Evolutionary conservation across 495 filamentous ascomycete species (phyloP).

Genomic region (Penicillium cataractarum): DNA sequence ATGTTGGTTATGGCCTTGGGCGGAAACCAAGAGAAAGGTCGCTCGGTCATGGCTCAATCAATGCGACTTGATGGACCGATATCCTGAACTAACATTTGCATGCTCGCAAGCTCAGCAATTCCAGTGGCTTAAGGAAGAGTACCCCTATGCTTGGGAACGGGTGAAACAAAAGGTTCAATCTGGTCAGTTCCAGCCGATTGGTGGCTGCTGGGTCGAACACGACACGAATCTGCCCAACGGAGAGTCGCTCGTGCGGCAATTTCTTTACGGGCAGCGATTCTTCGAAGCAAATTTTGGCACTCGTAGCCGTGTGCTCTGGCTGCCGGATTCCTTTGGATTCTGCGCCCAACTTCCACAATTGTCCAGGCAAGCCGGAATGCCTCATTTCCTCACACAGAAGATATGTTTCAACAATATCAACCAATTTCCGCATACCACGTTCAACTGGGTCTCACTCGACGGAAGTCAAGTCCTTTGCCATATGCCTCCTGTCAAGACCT

Average conservation of each 20-base stretch:
- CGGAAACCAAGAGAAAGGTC: conserved; percentile 96
- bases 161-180: conserved; percentile 89
- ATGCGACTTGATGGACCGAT: conserved; percentile 89
- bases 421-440: conserved; percentile 96
- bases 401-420: conserved; percentile 98
- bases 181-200: conserved; percentile 90
- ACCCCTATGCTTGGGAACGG: conserved; percentile 83
- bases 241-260: conserved; percentile 91
- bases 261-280: conserved; percentile 90
- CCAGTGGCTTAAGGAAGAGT: conserved; percentile 92
- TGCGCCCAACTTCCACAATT: conserved; percentile 92
- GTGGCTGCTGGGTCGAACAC: conserved; percentile 99
- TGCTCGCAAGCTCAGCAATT: conserved; percentile 95
- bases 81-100: conserved; percentile 90
- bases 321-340: conserved; percentile 97
- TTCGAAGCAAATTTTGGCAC: conserved; percentile 93
- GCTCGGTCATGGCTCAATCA: conserved; percentile 96
- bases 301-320: conserved; percentile 89
- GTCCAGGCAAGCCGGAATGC: conserved; percentile 90
- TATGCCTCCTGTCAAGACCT: conserved; percentile 93
- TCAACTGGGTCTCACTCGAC: conserved; percentile 95
- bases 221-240: conserved; percentile 97
- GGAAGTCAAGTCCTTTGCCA: conserved; percentile 96
- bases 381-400: conserved; percentile 95
- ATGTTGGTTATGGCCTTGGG: conserved; percentile 98